Conservation (phyloP, 495 filamentous ascomycete species). For the Aspergillus baeticus region DNA sequence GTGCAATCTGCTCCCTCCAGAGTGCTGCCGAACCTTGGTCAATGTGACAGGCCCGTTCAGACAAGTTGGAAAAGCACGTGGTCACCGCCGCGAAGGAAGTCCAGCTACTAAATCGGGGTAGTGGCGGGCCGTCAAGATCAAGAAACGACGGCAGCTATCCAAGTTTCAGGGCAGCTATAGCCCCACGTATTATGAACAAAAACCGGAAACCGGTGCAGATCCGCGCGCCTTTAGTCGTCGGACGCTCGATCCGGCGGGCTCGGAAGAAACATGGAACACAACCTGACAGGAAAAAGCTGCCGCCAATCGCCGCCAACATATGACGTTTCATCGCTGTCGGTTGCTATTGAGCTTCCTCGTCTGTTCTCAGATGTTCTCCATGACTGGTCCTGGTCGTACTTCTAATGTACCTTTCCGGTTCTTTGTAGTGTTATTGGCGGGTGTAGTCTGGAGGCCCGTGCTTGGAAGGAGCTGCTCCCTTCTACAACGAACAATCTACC, state of each 20-base stretch:
- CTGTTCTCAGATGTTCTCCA: too few relatives aligned
- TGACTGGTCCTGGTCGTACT: too few relatives aligned
- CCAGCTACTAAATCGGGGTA: too few relatives aligned
- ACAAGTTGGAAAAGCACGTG: too few relatives aligned
- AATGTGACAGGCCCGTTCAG: not conserved
- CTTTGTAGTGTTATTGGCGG: not conserved
- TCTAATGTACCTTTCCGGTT: not conserved
- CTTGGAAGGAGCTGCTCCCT: not conserved
- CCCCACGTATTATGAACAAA: not conserved
- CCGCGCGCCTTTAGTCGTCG: constrained; percentile 12
- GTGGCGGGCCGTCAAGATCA: too few relatives aligned
- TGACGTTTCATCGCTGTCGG: too few relatives aligned
- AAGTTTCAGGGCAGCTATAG: not conserved
- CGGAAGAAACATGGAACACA: not conserved
- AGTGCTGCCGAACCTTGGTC: too few relatives aligned
- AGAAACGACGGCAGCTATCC: not conserved
- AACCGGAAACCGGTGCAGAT: constrained; percentile 7
- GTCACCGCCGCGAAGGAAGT: too few relatives aligned
- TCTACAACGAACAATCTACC: not conserved
- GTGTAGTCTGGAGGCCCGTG: not conserved
- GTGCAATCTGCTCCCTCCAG: too few relatives aligned
- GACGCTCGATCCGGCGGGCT: not conserved
- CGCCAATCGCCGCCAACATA: not conserved
- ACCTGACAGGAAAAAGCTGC: not conserved
- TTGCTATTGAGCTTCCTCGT: too few relatives aligned